phyloP scores from a whole-genome alignment of 257 asterid genomes.

The Ophiorrhiza pumila region DNA sequence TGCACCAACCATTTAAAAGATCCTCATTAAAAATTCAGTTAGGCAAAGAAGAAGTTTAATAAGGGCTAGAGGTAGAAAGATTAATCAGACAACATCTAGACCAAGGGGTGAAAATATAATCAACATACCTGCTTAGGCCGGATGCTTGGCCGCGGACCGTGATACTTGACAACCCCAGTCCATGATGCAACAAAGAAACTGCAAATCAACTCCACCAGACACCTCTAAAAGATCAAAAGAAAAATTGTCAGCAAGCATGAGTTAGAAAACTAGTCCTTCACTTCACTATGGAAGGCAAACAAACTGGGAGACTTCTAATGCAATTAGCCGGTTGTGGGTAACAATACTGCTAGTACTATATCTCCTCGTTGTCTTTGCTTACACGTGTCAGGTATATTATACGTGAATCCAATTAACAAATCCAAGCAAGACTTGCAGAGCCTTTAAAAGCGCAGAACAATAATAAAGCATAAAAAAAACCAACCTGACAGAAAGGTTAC shows the following conservation, averaged over 20 bases:
- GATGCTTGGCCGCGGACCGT: slow-evolving; percentile 96
- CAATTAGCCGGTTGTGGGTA: background rate
- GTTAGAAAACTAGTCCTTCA: background rate
- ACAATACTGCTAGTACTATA: background rate
- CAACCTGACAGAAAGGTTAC: no score
- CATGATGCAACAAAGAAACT: slow-evolving; percentile 97
- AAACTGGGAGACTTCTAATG: background rate
- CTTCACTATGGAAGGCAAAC: background rate
- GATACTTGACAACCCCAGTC: slow-evolving; percentile 99
- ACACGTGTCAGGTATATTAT: background rate
- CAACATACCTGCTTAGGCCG: slow-evolving; percentile 87
- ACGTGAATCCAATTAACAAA: background rate
- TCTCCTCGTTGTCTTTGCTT: background rate
- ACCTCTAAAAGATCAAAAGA: slow-evolving; percentile 15
- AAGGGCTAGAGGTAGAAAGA: background rate
- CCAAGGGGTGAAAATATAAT: background rate
- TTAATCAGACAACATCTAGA: slow-evolving; percentile 6
- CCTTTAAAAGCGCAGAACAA: background rate
- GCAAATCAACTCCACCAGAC: slow-evolving; percentile 96
- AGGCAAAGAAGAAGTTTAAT: background rate
- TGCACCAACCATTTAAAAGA: slow-evolving; percentile 33
- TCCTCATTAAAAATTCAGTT: slow-evolving; percentile 2
- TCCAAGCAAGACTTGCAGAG: background rate
- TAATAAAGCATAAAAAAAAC: background rate
- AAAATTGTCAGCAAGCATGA: background rate